phyloP scores from a whole-genome alignment of 306 rosid species.

The Castanea crenata region DNA sequence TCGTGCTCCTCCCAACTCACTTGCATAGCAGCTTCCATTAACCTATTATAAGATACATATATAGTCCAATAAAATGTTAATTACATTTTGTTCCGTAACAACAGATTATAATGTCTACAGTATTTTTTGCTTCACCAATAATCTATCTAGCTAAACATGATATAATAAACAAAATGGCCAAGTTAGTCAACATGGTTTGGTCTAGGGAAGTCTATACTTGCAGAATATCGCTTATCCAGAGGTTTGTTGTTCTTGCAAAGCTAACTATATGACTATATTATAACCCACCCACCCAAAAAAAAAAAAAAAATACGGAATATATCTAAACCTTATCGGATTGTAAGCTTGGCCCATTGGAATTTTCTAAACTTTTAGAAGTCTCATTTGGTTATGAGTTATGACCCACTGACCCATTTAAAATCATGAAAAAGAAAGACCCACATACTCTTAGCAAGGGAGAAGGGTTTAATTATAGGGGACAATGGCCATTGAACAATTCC shows the following conservation, averaged over 20 bases:
- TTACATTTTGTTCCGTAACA: not conserved
- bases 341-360: too few species aligned
- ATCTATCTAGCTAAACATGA: not conserved
- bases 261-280: too few species aligned
- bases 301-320: too few species aligned
- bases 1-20: conserved; percentile 37
- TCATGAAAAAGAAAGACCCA: not conserved
- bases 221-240: too few species aligned
- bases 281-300: too few species aligned
- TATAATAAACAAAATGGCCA: not conserved
- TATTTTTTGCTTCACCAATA: not conserved
- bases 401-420: too few species aligned
- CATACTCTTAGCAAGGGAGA: not conserved
- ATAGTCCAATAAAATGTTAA: not conserved
- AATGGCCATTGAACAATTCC: not conserved
- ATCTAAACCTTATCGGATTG: too few species aligned
- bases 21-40: not conserved
- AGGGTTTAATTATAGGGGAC: not conserved
- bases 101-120: not conserved
- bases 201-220: not conserved
- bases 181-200: not conserved
- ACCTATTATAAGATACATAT: not conserved
- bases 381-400: too few species aligned
- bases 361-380: too few species aligned
- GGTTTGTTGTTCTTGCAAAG: too few species aligned